phyloP scores from a whole-genome alignment of 805 yeast genomes.

The Lachancea kluyveri region DNA sequence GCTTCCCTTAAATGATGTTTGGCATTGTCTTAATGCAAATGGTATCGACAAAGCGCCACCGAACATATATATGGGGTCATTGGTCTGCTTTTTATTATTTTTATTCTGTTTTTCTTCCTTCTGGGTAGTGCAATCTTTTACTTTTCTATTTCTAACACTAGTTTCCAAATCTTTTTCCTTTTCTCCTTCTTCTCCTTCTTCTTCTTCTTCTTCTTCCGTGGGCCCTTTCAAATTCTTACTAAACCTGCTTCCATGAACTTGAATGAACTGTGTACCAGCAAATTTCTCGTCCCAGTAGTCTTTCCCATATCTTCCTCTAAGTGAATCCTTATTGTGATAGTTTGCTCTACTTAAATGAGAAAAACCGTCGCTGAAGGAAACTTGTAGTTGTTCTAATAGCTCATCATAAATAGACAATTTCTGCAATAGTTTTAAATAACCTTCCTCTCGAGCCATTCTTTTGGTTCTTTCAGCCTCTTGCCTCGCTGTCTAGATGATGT shows the following conservation, averaged over 20 bases:
- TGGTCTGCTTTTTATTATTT: conserved; percentile 1
- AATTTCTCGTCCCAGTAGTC: conserved; percentile 29
- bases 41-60: conserved; percentile 27
- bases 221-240: conserved; percentile 3
- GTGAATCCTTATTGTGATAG: conserved; percentile 26
- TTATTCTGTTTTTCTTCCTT: conserved; percentile 1
- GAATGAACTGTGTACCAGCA: conserved; percentile 17
- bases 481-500: too few species aligned
- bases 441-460: conserved; percentile 4
- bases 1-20: conserved; percentile 21
- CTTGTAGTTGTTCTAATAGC: conserved; percentile 25
- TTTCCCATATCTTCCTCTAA: conserved; percentile 27
- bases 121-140: conserved; percentile 1
- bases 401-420: conserved; percentile 20
- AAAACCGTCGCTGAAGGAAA: conserved; percentile 20
- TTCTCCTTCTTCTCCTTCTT: background rate
- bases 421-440: conserved; percentile 13
- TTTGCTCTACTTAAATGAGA: conserved; percentile 26
- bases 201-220: conserved; percentile 1
- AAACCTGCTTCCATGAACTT: conserved; percentile 3
- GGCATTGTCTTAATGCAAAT: conserved; percentile 21
- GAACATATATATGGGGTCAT: conserved; percentile 29
- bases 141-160: conserved; percentile 1
- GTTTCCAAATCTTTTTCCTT: conserved; percentile 6
- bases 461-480: too few species aligned